Evolutionary conservation across 2,329 filamentous ascomycete species (phyloP), one percentile per base, ranked within the genome.

Genomic region (Colletotrichum liriopes): DNA sequence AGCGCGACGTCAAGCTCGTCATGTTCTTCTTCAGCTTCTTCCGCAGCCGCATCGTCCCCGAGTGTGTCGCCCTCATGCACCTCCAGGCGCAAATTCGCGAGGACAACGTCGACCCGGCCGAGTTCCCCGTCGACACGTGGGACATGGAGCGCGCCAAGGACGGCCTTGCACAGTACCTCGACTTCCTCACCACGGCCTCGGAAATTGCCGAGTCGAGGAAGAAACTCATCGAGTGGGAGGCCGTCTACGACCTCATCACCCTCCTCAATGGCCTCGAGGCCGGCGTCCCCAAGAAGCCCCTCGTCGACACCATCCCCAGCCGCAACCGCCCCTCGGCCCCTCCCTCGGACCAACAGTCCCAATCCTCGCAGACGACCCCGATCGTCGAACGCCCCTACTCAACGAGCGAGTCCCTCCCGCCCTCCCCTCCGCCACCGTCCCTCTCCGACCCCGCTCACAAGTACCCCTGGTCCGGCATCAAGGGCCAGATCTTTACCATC

Each of bases 101-200:
- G 51, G 91, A 92, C 41, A 88, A 91, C 68, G 91, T 92, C 20
- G 90, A 96, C 72, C 91, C 94, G 0, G 91, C 94, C 73, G 95
- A 98, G 78, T 98, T 98, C 77, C 96, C 96, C 0, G 91, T 98
- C 1, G 97, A 98, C 77, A 89, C 95, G 58, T 98, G 96, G 96
- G 96, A 98, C 78, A 97, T 98, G 93, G 96, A 98, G 80, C 91
- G 96, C 18, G 96, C 97, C 71, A 98, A 97, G 80, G 96, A 98
- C 78, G 96, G 96, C 0, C 90, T 98, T 1, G 94, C 95, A 63
- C 95, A 98, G 81, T 98, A 97, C 79, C 90, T 98, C 1, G 95
- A 98, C 77, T 97, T 98, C 80, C 93, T 98, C 65, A 94, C 93
- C 20, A 95, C 96, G 0, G 90, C 98, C 37, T 95, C 94, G 0